Percentiles rank a stretch among this genome's conserved stretches.
These are phyloP conservation scores for Gnaphalium uliginosum DNA, from an alignment of 129 eudicot genomes.

Conservation along the genomic window DNA sequence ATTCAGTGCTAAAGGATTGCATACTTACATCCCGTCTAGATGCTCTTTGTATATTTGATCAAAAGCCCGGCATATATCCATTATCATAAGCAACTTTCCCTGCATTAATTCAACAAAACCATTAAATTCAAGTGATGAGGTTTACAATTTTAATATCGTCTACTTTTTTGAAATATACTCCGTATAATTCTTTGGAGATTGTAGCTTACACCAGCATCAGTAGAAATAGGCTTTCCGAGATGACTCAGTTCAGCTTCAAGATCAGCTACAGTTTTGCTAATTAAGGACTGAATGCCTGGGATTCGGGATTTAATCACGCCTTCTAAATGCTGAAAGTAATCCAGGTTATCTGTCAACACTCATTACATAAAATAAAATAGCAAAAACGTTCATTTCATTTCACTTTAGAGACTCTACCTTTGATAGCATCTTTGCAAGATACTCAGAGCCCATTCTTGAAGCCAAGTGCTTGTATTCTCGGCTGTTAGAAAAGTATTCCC, in stretches of 20 bases:
- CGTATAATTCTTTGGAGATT: neutral
- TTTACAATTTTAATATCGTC: neutral
- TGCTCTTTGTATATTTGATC: constrained; percentile 52
- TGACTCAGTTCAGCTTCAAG: constrained; percentile 48
- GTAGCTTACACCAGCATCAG: constrained; percentile 48
- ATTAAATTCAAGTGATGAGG: neutral
- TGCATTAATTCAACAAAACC: constrained; percentile 13
- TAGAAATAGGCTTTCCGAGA: constrained; percentile 50
- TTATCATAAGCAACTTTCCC: constrained; percentile 45
- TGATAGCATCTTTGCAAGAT: constrained; percentile 57
- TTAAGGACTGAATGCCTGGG: constrained; percentile 43
- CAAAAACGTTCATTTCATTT: neutral
- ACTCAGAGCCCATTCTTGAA: constrained; percentile 52
- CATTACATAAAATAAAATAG: neutral
- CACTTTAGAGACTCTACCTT: constrained; percentile 24
- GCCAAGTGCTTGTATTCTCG: constrained; percentile 47
- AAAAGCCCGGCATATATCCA: constrained; percentile 55
- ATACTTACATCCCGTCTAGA: constrained; percentile 51
- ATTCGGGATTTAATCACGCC: constrained; percentile 51
- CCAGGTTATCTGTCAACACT: constrained; percentile 5
- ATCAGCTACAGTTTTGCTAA: constrained; percentile 43
- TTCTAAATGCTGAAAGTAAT: constrained; percentile 49
- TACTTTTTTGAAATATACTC: too few relatives aligned
- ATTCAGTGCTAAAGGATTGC: neutral
- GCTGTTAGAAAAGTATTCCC: constrained; percentile 48